Base-by-base conservation (phyloP, 2,329 filamentous ascomycete species). In the Diatrype stigma region DNA sequence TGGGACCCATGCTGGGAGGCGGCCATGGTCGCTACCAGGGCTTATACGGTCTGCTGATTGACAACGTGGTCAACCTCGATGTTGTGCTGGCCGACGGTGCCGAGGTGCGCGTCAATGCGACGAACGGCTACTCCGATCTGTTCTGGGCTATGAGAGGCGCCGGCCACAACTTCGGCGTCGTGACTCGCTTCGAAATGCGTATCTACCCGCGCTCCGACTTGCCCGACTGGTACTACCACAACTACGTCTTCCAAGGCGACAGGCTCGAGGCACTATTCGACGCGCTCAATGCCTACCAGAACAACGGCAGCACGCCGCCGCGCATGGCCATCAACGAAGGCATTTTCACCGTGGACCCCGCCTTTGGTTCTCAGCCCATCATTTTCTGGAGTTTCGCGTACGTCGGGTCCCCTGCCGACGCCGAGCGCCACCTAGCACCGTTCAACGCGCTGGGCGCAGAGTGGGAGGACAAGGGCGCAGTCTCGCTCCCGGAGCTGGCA, bases 161-260 rank as follows among this genome's bases (percentile, higher is more conserved):
- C 19, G 38, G 38, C 10, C 38, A 42, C 38, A 42, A 42, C 8
- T 42, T 42, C 21, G 38, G 38, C 11, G 22, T 42, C 11, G 56
- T 59, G 3, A 58, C 58, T 1, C 53, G 52, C 32, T 45, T 53
- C 6, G 34, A 51, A 21, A 3, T 53, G 4, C 54, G 56, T 2
- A 55, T 72, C 2, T 66, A 62, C 23, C 65, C 67, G 1, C 47
- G 50, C 0, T 30, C 28, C n/a, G n/a, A n/a, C n/a, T n/a, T n/a
- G n/a, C 17, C 45, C 0, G 54, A 57, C 1, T 62, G 60, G 57
- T 51, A 61, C 37, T 59, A 57, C 38, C 59, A 60, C 32, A 62
- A 53, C 35, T 63, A 61, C 48, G 26, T 56, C 34, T 63, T 51
- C 49, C 26, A 17, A 0, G 47, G 48, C 7, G 55, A 57, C n/a